Evolutionary conservation across 768 basidiomycete species (phyloP).

Genomic region (Kwoniella shandongensis): DNA sequence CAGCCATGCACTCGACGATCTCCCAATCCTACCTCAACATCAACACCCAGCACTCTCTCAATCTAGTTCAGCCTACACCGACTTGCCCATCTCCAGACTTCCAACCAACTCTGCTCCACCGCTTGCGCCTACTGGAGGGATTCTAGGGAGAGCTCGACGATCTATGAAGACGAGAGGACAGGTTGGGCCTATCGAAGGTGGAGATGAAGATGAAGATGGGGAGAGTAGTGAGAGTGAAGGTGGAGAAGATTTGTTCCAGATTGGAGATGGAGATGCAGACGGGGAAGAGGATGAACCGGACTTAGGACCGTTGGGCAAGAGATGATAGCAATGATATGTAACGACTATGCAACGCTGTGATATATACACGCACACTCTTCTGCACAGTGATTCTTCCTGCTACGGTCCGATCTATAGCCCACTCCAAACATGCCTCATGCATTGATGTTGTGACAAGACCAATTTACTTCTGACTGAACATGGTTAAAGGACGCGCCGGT

Average conservation of each 20-base stretch:
- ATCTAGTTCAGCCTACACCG: background rate
- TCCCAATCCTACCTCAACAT: slow-evolving; percentile 22
- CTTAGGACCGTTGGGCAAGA: slow-evolving; percentile 2
- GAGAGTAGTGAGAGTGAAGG: slow-evolving; percentile 5
- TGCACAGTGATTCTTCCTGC: no score
- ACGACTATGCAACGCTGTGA: background rate
- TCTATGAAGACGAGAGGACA: background rate
- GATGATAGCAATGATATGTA: no score
- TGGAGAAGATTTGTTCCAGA: slow-evolving; percentile 2
- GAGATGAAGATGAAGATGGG: slow-evolving; percentile 5
- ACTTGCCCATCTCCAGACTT: background rate
- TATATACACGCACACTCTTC: no score
- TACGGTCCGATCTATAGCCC: no score
- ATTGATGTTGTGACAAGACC: no score
- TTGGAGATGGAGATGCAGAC: slow-evolving; percentile 1
- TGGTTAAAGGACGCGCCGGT: background rate
- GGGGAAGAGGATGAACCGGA: background rate
- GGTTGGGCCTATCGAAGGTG: slow-evolving; percentile 2
- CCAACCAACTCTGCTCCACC: background rate
- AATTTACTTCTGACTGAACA: no score
- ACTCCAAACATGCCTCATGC: no score
- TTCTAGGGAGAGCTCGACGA: background rate
- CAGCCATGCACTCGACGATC: slow-evolving; percentile 20
- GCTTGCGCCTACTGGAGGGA: background rate
- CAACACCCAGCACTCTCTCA: slow-evolving; percentile 4